Conservation (phyloP, 2,329 filamentous ascomycete species). For the Colletotrichum agaves region DNA sequence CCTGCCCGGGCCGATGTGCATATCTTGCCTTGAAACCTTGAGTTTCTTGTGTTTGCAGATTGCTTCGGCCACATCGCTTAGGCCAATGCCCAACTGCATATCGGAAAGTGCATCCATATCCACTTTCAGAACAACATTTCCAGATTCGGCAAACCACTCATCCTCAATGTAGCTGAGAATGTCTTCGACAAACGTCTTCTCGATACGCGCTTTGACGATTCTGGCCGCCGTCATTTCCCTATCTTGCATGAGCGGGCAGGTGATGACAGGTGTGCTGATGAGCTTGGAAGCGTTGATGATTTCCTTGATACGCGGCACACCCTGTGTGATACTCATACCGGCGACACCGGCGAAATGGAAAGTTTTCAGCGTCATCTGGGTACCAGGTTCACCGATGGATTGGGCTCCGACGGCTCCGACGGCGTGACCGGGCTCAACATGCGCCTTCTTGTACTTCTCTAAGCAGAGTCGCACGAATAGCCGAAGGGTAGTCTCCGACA, state of each 20-base stretch:
- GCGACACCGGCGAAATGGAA: slow-evolving; percentile 99
- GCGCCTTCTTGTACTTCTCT: slow-evolving; percentile 89
- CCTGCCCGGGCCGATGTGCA: slow-evolving; percentile 69
- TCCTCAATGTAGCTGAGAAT: slow-evolving; percentile 85
- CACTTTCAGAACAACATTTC: slow-evolving; percentile 83
- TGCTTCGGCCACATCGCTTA: slow-evolving; percentile 77
- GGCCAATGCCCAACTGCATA: slow-evolving; percentile 82
- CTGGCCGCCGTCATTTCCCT: slow-evolving; percentile 82
- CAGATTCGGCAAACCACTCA: slow-evolving; percentile 81
- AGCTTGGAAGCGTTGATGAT: slow-evolving; percentile 98
- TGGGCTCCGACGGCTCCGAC: slow-evolving; percentile 97
- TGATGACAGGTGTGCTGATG: slow-evolving; percentile 95
- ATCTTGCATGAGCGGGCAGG: slow-evolving; percentile 83
- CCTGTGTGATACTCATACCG: slow-evolving; percentile 98
- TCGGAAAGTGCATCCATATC: slow-evolving; percentile 82
- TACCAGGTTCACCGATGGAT: slow-evolving; percentile 97
- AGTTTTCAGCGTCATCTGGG: slow-evolving; percentile 98
- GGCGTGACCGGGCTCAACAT: slow-evolving; percentile 93
- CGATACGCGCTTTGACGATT: slow-evolving; percentile 91
- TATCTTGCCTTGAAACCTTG: slow-evolving; percentile 75
- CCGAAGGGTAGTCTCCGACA: slow-evolving; percentile 78
- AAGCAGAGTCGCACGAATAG: slow-evolving; percentile 85
- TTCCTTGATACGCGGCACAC: slow-evolving; percentile 99
- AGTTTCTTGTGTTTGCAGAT: slow-evolving; percentile 87
- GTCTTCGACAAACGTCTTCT: slow-evolving; percentile 92